Evolutionary conservation across 768 basidiomycete genomes (phyloP), one percentile per base, ranked within the genome.

Genomic region (Pleurotus tuber-regium): DNA sequence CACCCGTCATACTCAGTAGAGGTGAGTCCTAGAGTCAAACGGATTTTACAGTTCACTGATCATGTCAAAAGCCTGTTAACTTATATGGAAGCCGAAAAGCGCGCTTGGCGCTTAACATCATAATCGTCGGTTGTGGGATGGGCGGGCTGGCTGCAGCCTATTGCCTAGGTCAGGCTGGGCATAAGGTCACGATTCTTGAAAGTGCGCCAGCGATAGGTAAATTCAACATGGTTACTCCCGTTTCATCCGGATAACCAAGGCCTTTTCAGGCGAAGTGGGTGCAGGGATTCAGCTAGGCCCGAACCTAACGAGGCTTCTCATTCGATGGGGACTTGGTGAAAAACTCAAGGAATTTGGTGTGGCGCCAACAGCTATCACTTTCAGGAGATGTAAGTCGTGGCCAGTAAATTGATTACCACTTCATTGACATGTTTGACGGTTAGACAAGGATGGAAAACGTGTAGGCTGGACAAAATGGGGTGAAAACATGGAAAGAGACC

Each of bases 91-190:
- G 50, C 2, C 54, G 50, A 9, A 51, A 53, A 36, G 53, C 53
- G 28, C 16, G 48, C 28, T 11, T 40, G 16, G 39, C 53, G 29
- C 53, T 57, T 16, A 41, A 65, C 21, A 55, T 79, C 47, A 62
- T 74, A 42, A 65, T 81, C 49, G 74, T 81, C 10, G 78, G 79
- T 4, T 76, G 75, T 38, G 80, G 80, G 10, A 66, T 81, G 1
- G 79, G 74, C 2, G 80, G 80, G 10, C 64, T 81, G 25, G 58
- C 75, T 2, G 70, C 75, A 1, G 79, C 76, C 5, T 72, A 69
- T 59, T 65, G 66, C 31, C 67, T 80, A 9, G 74, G 75, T 2
- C 65, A 67, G 16, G 71, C 73, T 0, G 79, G 79, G 1, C 78
- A 81, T 60, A 70, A 57, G 4, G 70, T 81, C 46, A 77, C 76